Base-by-base conservation (phyloP, 352 stramenopile species). In the Thalassiosira ordinaria region DNA sequence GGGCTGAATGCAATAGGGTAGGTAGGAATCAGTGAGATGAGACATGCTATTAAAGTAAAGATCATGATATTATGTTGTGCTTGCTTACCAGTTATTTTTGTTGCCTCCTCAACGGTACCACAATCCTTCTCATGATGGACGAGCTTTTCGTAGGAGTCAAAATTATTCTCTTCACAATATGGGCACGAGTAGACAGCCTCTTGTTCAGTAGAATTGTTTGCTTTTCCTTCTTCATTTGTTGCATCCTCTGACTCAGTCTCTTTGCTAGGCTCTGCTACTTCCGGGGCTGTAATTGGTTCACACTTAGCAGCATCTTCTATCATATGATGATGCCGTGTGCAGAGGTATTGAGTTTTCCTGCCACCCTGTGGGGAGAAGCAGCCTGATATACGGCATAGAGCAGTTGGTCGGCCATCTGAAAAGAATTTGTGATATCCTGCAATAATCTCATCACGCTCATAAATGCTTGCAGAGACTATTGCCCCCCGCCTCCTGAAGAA, bases 61-160 rank as follows among this genome's bases (percentile, higher is more conserved):
- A 51, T 20, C 41, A 51, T 51, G 41, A 22, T 22, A 20, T 5
- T 18, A 51, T 16, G 24, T 29, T 5, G 1, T 3, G 6, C 2
- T 53, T 53, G 20, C 57, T 67, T 3, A 67, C 57, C 16, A 35
- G 31, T 20, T 33, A 67, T 67, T 47, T 67, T 52, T 14, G 57
- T 67, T 29, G 57, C 57, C 33, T 52, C 57, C 2, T 53, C 13
- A 7, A 67, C 57, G 5, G 8, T 49, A 29, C 57, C 57, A 29
- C 57, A 52, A 27, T 67, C 35, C 24, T 52, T 67, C 18, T 49
- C 13, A 52, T 67, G 57, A 11, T 31, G 5, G 31, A 33, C 57
- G 24, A 33, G 31, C 26, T 67, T 27, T 1, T 37, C 57, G 22
- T 55, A 67, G 1, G 26, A 8, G 27, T 67, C n/a, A 67, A 67